Base-by-base conservation (phyloP, 345 rosid species). In the Odontarrhena argentea region DNA sequence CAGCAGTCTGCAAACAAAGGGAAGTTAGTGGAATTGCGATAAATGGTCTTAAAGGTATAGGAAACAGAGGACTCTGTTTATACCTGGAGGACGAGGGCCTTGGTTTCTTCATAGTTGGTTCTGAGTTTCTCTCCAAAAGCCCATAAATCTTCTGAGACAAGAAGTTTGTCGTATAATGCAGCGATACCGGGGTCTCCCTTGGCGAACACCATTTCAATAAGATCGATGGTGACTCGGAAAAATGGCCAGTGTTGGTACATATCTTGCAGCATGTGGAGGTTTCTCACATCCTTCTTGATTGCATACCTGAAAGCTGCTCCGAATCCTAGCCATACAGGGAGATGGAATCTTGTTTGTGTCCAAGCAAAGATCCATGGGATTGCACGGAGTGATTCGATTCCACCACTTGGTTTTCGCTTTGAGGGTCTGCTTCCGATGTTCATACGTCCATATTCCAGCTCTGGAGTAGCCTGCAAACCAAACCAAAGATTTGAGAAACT, bases 351-450 rank as follows among this genome's bases (percentile, higher is more conserved):
- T 15, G 97, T 94, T 65, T 94, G 99, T 0, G 99, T 91, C 99
- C 99, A 94, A 4, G 99, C 99, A 85, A 94, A 94, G 68, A 94
- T 88, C 99, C 99, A 94, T 18, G 99, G 99, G 73, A 94, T 94
- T 43, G 99, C 99, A 60, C 99, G 88, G 6, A 94, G 96, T 54
- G 96, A 84, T 76, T 88, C 97, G 2, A 94, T 94, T 40, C 99
- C 99, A 26, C 97, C 96, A 42, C 96, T 91, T 13, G 96, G 96
- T 77, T 89, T 91, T 76, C 96, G 59, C 84, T 91, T 95, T 24
- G 99, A 86, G 40, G 99, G 97, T 59, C 97, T 85, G 52, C 99
- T 95, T 63, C 99, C 99, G 9, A 95, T 95, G 81, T 95, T 95
- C 96, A 95, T 89, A 70, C 96, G 83, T 46, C 99, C 99, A 57